phyloP scores from a whole-genome alignment of 2,329 filamentous ascomycete species.

The Diaporthe nobilis region DNA sequence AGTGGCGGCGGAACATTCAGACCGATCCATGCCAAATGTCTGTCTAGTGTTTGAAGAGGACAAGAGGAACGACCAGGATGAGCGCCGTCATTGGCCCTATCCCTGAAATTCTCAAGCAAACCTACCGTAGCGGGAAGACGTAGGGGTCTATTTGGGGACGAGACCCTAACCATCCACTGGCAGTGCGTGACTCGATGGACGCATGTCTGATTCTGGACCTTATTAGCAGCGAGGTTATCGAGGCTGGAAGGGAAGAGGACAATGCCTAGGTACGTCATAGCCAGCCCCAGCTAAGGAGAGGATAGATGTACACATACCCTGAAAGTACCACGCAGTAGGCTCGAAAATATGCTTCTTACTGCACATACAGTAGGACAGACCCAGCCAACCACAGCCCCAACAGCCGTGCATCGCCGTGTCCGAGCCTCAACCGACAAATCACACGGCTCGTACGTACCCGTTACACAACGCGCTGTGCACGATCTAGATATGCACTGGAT shows the following conservation, averaged over 20 bases:
- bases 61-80: not conserved
- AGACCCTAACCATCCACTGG: too few relatives aligned
- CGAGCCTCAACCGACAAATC: not conserved
- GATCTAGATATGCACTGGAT: too few relatives aligned
- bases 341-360: not conserved
- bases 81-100: not conserved
- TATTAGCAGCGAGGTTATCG: not conserved
- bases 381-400: not conserved
- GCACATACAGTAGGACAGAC: not conserved
- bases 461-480: not conserved
- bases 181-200: not conserved
- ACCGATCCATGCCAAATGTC: not conserved
- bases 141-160: not conserved
- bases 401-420: not conserved
- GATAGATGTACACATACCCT: not conserved
- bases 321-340: not conserved
- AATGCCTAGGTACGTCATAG: not conserved
- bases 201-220: not conserved
- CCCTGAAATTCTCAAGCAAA: not conserved
- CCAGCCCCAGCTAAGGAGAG: too few relatives aligned
- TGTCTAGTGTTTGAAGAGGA: not conserved
- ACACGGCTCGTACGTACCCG: not conserved
- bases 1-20: slow-evolving; percentile 32
- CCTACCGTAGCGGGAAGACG: not conserved
- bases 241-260: not conserved